Evolutionary conservation across 2,329 filamentous ascomycete genomes (phyloP).

Genomic region (Simplicillium sp.): DNA sequence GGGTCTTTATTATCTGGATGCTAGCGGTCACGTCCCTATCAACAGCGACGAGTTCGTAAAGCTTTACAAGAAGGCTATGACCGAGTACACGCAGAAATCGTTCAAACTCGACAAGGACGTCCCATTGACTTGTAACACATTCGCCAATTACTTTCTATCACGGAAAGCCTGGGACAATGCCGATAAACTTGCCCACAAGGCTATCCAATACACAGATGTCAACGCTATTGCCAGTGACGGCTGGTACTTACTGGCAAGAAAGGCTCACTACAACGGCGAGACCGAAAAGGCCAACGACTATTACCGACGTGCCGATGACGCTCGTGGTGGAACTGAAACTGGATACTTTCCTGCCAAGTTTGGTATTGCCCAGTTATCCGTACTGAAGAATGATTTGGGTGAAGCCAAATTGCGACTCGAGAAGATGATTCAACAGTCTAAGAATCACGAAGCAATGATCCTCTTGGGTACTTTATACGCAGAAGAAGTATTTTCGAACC

Average conservation of each 20-base stretch:
- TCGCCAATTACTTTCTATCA: slow-evolving; percentile 82
- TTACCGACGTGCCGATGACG: slow-evolving; percentile 84
- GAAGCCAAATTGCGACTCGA: slow-evolving; percentile 90
- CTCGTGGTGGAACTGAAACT: slow-evolving; percentile 80
- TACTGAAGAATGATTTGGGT: slow-evolving; percentile 73
- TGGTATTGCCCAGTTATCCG: slow-evolving; percentile 80
- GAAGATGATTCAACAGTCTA: slow-evolving; percentile 83
- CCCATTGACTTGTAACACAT: slow-evolving; percentile 81
- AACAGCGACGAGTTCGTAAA: slow-evolving; percentile 77
- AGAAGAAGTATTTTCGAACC: slow-evolving; percentile 81
- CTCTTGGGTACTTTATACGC: slow-evolving; percentile 86
- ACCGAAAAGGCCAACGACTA: slow-evolving; percentile 69
- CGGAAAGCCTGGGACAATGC: slow-evolving; percentile 73
- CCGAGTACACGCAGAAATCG: slow-evolving; percentile 83
- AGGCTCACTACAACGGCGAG: slow-evolving; percentile 78
- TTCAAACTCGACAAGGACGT: slow-evolving; percentile 90
- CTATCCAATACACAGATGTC: slow-evolving; percentile 91
- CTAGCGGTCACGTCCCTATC: slow-evolving; percentile 72
- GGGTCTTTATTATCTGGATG: slow-evolving; percentile 80
- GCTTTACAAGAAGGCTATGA: slow-evolving; percentile 90
- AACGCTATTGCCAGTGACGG: slow-evolving; percentile 95
- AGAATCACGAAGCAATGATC: slow-evolving; percentile 81
- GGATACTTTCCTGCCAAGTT: slow-evolving; percentile 94
- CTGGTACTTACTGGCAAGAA: slow-evolving; percentile 89
- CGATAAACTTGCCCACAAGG: slow-evolving; percentile 79